phyloP scores from a whole-genome alignment of 352 stramenopile species.

The Globisporangium parvum region DNA sequence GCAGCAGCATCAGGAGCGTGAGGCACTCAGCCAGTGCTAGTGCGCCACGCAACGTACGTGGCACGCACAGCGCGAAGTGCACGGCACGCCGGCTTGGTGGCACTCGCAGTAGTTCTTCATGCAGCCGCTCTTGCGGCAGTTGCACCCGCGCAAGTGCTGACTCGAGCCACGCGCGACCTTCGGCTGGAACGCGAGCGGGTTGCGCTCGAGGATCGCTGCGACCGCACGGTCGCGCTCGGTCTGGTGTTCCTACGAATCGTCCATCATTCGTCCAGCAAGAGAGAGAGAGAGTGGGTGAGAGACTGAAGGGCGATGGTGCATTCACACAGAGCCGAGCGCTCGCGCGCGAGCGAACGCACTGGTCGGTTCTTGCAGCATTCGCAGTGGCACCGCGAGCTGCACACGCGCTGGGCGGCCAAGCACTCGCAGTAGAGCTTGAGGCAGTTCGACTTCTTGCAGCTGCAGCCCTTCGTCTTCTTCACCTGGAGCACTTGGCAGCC shows the following conservation, averaged over 20 bases:
- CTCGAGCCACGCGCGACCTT: conserved; percentile 86
- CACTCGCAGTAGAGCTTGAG: conserved; percentile 93
- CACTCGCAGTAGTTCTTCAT: conserved; percentile 99
- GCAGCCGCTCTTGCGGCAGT: conserved; percentile 94
- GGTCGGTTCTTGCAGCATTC: conserved; percentile 74
- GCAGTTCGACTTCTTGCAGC: conserved; percentile 97
- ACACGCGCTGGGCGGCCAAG: conserved; percentile 61
- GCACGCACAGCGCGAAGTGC: conserved; percentile 78
- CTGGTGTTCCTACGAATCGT: conserved; percentile 28
- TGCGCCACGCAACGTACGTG: conserved; percentile 22
- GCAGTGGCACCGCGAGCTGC: conserved; percentile 70
- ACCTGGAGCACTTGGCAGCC: conserved; percentile 28
- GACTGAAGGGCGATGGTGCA: background rate
- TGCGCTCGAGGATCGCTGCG: conserved; percentile 85
- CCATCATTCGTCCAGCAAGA: background rate
- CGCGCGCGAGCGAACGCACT: conserved; percentile 8
- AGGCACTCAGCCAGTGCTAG: no score
- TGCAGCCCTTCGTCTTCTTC: conserved; percentile 79
- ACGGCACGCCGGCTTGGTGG: conserved; percentile 87
- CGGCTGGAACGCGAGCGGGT: conserved; percentile 92
- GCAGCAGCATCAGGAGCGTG: background rate
- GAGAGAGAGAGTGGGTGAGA: background rate
- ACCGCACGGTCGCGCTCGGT: conserved; percentile 76
- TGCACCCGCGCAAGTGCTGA: conserved; percentile 91
- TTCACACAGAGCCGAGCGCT: background rate